Conservation (phyloP, 129 eudicot species). For the Saposhnikovia divaricata region DNA sequence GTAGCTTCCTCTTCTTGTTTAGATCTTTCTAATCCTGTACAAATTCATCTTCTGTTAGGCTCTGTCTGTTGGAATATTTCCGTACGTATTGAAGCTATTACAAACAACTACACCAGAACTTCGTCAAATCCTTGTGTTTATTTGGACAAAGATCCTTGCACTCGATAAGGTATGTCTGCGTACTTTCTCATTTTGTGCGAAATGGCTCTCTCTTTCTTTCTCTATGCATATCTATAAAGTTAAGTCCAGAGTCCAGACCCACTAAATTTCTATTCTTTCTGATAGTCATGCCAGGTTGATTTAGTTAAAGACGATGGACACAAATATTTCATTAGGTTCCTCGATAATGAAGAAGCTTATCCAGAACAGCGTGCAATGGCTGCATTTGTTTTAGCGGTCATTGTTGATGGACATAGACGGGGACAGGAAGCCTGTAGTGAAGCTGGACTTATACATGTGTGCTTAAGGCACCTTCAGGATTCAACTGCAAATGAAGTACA, state of each 20-base stretch:
- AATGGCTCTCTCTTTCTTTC: neutral
- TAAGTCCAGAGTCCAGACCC: constrained; percentile 45
- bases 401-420: constrained; percentile 86
- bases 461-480: constrained; percentile 80
- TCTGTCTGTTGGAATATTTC: constrained; percentile 91
- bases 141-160: constrained; percentile 97
- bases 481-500: constrained; percentile 63
- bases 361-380: constrained; percentile 99
- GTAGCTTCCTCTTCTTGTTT: neutral
- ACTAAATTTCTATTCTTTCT: constrained; percentile 11
- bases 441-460: constrained; percentile 66
- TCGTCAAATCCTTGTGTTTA: constrained; percentile 87
- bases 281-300: constrained; percentile 93
- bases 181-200: constrained; percentile 20
- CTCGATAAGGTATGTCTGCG: constrained; percentile 65
- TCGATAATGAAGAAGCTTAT: constrained; percentile 83
- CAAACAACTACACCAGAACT: constrained; percentile 94
- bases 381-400: constrained; percentile 94
- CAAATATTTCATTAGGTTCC: constrained; percentile 77
- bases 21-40: neutral
- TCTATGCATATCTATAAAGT: constrained; percentile 34
- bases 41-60: constrained; percentile 49
- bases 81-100: constrained; percentile 76
- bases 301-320: constrained; percentile 96
- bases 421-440: constrained; percentile 97